A percentile compares a stretch with the other conserved stretches of the same genome.
phyloP scores from a whole-genome alignment of 148 eudicot genomes.

The Cornus florida region DNA sequence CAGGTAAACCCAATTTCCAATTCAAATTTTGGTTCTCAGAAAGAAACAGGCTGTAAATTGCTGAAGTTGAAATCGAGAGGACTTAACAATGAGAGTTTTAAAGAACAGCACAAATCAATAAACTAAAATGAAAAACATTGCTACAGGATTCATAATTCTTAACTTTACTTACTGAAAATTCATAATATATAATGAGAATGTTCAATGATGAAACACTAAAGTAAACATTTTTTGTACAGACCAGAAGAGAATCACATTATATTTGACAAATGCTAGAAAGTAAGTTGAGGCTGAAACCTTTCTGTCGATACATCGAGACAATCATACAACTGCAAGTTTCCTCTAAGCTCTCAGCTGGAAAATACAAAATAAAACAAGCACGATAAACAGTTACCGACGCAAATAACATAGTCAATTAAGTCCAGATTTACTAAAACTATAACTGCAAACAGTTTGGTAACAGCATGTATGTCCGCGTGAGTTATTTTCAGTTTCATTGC shows the following conservation, averaged over 20 bases:
- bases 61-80: too few species aligned
- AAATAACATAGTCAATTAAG: background rate
- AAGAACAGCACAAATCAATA: background rate
- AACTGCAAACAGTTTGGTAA: background rate
- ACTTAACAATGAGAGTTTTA: too few species aligned
- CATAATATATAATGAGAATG: background rate
- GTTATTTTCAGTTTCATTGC: too few species aligned
- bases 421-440: constrained; percentile 1
- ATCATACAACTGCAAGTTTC: constrained; percentile 45
- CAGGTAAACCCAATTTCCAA: too few species aligned
- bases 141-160: background rate
- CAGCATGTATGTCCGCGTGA: too few species aligned
- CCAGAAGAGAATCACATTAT: background rate
- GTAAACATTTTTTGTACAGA: background rate
- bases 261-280: background rate
- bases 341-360: too few species aligned
- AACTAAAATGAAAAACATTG: background rate
- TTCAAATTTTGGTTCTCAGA: too few species aligned
- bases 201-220: background rate
- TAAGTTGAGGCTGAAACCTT: constrained; percentile 42
- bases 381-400: background rate
- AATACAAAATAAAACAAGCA: too few species aligned
- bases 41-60: too few species aligned
- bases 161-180: background rate
- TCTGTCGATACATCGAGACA: constrained; percentile 37